Evolutionary conservation across 345 rosid genomes (phyloP), one percentile per base, ranked within the genome.

Genomic region (Brassica carinata): DNA sequence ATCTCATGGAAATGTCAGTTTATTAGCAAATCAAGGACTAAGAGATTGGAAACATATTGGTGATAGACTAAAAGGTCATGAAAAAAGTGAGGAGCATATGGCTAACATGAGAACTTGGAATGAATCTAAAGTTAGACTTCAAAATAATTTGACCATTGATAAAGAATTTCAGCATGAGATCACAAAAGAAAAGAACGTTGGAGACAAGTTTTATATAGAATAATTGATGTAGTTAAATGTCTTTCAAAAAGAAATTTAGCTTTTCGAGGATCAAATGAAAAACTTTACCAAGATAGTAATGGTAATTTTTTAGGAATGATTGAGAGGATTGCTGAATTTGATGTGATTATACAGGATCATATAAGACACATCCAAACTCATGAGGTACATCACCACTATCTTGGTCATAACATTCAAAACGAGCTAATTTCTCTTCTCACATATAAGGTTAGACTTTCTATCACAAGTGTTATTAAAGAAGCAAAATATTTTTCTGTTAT

Each of bases 281-380:
- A 10, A 10, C 0, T 71, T 9, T 71, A 71, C 31, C 17, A 71
- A 57, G 13, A 71, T 71, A 57, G 75, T 33, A 71, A 57, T 18
- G 33, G 31, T 57, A 57, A 17, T 17, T 71, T 71, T 55, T 71
- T 64, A 31, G 64, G 29, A 55, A 31, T 71, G 26, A 71, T 57
- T 31, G 66, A 57, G 19, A 5, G 3, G 18, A 57, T 71, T 57
- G 29, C 18, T 11, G 29, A 71, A 72, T 72, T 71, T 71, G 74
- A 71, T 70, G 17, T 71, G 48, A 55, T 55, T 55, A 71, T 55
- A 29, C 10, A 71, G 7, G 55, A 58, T 59, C 67, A 72, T 38
- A 71, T 71, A 18, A 18, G 75, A 57, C 31, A 10, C 30, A 71
- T 58, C 17, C 23, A 19, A 19, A 19, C 23, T 19, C 23, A 19